phyloP scores from a whole-genome alignment of 2,329 filamentous ascomycete genomes.

The Canariomyces notabilis region DNA sequence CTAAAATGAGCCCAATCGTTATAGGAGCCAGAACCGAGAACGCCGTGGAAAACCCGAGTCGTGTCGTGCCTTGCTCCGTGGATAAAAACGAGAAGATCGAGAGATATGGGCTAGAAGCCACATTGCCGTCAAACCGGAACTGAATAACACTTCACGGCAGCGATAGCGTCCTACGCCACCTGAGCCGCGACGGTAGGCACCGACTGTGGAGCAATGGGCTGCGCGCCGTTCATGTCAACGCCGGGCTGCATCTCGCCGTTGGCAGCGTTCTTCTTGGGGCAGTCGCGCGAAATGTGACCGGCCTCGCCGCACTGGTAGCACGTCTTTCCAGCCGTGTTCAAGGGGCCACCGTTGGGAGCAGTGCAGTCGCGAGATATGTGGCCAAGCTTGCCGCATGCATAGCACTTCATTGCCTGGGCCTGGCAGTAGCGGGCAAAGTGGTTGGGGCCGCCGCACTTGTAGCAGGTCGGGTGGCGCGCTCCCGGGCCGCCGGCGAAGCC shows the following conservation, averaged over 20 bases:
- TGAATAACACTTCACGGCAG: background rate
- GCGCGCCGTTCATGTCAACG: slow-evolving; percentile 40
- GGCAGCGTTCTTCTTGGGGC: slow-evolving; percentile 64
- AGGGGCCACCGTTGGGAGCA: slow-evolving; percentile 87
- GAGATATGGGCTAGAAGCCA: slow-evolving; percentile 11
- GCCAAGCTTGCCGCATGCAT: slow-evolving; percentile 90
- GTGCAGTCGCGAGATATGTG: slow-evolving; percentile 95
- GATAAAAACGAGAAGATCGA: slow-evolving; percentile 12
- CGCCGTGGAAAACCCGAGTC: slow-evolving; percentile 23
- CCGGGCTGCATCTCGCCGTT: slow-evolving; percentile 45
- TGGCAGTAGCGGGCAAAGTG: slow-evolving; percentile 98
- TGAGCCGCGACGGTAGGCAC: slow-evolving; percentile 39
- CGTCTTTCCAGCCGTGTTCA: slow-evolving; percentile 95
- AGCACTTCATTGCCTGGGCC: slow-evolving; percentile 98
- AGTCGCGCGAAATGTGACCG: slow-evolving; percentile 94
- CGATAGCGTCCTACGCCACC: slow-evolving; percentile 23
- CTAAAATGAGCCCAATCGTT: slow-evolving; percentile 16
- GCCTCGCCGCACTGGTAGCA: slow-evolving; percentile 97
- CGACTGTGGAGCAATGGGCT: slow-evolving; percentile 33
- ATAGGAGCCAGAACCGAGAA: slow-evolving; percentile 22
- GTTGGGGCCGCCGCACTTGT: slow-evolving; percentile 81
- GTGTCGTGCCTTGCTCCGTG: slow-evolving; percentile 17
- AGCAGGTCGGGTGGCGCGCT: slow-evolving; percentile 65
- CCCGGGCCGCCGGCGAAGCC: slow-evolving; percentile 66
- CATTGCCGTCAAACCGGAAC: slow-evolving; percentile 5